Evolutionary conservation across 2,329 filamentous ascomycete genomes (phyloP), one percentile per base, ranked within the genome.

Genomic region (Exophiala sp.): DNA sequence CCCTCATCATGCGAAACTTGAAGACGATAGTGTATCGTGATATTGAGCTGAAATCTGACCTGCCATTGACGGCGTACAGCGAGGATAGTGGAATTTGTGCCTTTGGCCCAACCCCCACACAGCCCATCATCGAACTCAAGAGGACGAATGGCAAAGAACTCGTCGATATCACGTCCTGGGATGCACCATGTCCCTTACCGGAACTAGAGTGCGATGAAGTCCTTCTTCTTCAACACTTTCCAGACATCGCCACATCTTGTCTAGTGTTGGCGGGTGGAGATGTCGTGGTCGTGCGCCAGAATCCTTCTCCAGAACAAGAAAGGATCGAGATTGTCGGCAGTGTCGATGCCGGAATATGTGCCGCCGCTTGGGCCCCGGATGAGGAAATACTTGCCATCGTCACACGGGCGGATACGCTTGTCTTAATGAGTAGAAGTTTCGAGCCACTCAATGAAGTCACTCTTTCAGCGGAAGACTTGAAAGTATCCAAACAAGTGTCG

Each of bases 291-390:
- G 87, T 96, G 24, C 82, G 87, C 61, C 90, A 96, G 67, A 81
- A 86, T 38, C 78, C 83, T 40, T 68, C 78, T 32, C 74, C 78
- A 5, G 84, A 80, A 55, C 84, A 88, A 68, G 88, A 91, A 35
- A 85, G 88, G 63, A 91, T 99, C 63, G 94, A 97, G 71, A 97
- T 99, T 63, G 84, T 97, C 60, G 94, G 94, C 41, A 95, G 91
- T 33, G 89, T 99, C 35, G 91, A 96, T 72, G 88, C 87, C 54
- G 94, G 92, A 20, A 96, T 99, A 63, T 83, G 85, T 20, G 90
- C 91, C 12, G 92, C 91, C 12, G 82, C 84, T 62, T 99, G 94
- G 94, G 95, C 92, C 36, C 91, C 91, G 2, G 94, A 99, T 66
- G 92, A 96, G 67, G 92, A 97, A 69, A 78, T 97, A 14, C 76